These are phyloP conservation scores for Penicillium crystallinum DNA, from an alignment of 495 filamentous ascomycete species.

Conservation along the genomic window DNA sequence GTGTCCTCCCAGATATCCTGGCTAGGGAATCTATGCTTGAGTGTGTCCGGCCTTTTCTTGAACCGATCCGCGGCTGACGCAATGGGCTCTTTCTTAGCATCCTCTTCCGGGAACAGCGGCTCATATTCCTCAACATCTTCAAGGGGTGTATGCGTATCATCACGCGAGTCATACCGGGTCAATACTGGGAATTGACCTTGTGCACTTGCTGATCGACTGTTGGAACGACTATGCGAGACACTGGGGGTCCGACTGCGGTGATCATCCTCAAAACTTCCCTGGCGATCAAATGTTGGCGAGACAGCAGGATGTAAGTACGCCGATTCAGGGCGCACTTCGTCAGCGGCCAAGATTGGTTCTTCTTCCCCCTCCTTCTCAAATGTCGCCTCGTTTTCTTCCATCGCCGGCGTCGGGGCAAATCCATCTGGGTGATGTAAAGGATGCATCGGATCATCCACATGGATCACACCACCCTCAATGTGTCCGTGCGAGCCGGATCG, in stretches of 20 bases:
- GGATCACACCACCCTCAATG: constrained; percentile 59
- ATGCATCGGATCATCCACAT: constrained; percentile 67
- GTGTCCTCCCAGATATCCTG: constrained; percentile 97
- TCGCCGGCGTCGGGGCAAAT: constrained; percentile 38
- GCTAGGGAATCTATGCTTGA: constrained; percentile 80
- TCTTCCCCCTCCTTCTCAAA: constrained; percentile 35
- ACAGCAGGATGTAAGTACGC: constrained; percentile 68
- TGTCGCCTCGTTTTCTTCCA: constrained; percentile 9
- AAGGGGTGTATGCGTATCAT: constrained; percentile 61
- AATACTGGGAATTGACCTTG: constrained; percentile 43
- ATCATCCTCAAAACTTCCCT: constrained; percentile 54
- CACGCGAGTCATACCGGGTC: constrained; percentile 47
- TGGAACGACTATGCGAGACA: constrained; percentile 58
- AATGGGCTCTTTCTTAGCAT: constrained; percentile 55
- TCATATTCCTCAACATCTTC: constrained; percentile 94
- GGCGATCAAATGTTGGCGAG: constrained; percentile 58
- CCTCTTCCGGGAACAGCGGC: constrained; percentile 84
- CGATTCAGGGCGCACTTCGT: constrained; percentile 79
- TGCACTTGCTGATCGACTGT: constrained; percentile 66
- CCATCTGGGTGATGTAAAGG: constrained; percentile 59
- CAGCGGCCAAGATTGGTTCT: constrained; percentile 83
- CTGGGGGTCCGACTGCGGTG: constrained; percentile 49
- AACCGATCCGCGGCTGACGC: constrained; percentile 54
- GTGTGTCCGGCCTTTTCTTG: constrained; percentile 55
- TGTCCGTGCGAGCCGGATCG: constrained; percentile 16